Evolutionary conservation across 2,329 filamentous ascomycete species (phyloP), one percentile per base, ranked within the genome.

Genomic region (Paecilomyces fulvus): DNA sequence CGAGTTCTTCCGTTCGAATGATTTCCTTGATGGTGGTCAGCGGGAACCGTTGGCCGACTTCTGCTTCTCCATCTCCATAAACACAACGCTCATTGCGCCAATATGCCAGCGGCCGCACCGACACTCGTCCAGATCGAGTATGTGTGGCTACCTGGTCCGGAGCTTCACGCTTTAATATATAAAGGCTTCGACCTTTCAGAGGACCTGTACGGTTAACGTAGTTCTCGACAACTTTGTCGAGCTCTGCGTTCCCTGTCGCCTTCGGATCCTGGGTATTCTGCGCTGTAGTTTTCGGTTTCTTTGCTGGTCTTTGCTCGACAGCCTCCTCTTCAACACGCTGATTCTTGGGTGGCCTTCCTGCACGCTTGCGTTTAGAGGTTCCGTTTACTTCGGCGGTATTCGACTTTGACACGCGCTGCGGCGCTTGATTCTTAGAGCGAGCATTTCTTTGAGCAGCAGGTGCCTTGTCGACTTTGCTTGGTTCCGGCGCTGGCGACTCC

Each of bases 21-120:
- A 96, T 82, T 61, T 90, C 88, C 66, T 89, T 88, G 63, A 92
- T 86, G 11, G 82, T 85, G 1, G 84, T 82, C 52, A 90, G 70
- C n/a, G 86, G 75, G 63, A 88, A 86, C 46, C 75, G 68, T 51
- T 79, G 77, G n/a, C 79, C 79, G 56, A 76, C 72, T 55, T 81
- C 81, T 28, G 76, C 75, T 52, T 85, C 83, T 23, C 84, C 81
- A 17, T 81, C 78, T 53, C 86, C 84, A 65, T 85, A 89, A 21
- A 90, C 82, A 51, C 88, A 83, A 55, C 83, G 83, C 69, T 97
- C 92, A 62, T 91, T 91, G 64, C 85, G 85, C 92, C 92, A 97
- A 69, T 82, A 95, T 25, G 89, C 84, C 31, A 96, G 74, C 0
- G 92, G 94, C 58, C 84, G 83, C 59, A 90, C 86, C 9, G 89